These are phyloP conservation scores for Sequoia sempervirens DNA, from an alignment of 75 land plant genomes.

Conservation along the genomic window DNA sequence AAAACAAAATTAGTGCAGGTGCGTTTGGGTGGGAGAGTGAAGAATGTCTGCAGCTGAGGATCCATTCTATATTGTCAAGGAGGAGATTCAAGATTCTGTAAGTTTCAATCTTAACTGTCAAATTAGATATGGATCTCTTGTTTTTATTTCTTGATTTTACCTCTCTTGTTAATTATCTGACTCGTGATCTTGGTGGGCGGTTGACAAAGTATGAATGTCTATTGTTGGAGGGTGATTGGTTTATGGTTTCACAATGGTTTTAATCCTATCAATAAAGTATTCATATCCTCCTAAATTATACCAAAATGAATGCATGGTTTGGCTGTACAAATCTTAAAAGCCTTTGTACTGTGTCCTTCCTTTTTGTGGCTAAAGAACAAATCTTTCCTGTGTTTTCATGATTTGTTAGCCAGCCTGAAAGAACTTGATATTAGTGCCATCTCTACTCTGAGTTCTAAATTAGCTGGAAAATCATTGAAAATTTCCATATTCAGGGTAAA, in stretches of 20 bases:
- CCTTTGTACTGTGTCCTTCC: background rate
- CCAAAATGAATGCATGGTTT: background rate
- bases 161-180: background rate
- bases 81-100: conserved; percentile 94
- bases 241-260: background rate
- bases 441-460: background rate
- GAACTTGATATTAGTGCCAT: background rate
- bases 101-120: conserved; percentile 12
- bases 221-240: background rate
- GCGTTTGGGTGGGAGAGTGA: background rate
- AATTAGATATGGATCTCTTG: background rate
- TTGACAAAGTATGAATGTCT: background rate
- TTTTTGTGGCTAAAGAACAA: conserved; percentile 14
- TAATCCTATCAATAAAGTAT: background rate
- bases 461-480: background rate
- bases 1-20: background rate
- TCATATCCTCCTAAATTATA: background rate
- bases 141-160: background rate
- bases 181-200: no score
- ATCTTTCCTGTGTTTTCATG: conserved; percentile 1
- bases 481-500: background rate
- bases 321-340: background rate
- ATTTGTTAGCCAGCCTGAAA: background rate
- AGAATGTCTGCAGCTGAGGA: conserved; percentile 72
- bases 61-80: conserved; percentile 93